Conservation (phyloP, 1,284 basidiomycete genomes). For the Naganishia liquefaciens region DNA sequence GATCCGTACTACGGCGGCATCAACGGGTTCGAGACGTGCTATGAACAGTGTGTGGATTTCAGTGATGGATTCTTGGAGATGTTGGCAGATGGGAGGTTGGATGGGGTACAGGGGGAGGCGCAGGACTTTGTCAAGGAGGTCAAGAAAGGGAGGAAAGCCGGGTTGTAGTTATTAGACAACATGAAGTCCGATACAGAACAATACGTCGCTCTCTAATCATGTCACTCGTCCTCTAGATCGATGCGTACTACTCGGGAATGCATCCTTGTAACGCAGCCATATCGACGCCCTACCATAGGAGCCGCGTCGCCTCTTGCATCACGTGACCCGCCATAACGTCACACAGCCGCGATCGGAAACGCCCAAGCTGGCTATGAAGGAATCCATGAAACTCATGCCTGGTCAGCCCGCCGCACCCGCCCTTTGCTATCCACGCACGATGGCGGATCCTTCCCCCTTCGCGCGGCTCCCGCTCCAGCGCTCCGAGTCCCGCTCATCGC, state of each 20-base stretch:
- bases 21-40: constrained; percentile 54
- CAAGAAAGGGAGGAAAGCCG: constrained; percentile 18
- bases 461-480: constrained; percentile 15
- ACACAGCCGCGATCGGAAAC: neutral
- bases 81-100: constrained; percentile 37
- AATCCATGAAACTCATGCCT: neutral
- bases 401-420: neutral
- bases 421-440: neutral
- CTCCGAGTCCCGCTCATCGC: constrained; percentile 18
- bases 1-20: constrained; percentile 56
- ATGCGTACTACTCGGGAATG: no score
- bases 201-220: neutral
- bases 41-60: constrained; percentile 54
- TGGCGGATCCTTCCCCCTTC: constrained; percentile 13
- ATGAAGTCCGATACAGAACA: neutral
- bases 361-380: neutral
- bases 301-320: neutral
- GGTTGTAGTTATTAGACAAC: constrained; percentile 2
- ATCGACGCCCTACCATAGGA: no score
- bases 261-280: no score
- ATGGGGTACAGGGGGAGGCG: constrained; percentile 3
- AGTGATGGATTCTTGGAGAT: constrained; percentile 50
- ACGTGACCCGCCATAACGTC: constrained; percentile 9
- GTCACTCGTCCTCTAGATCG: neutral
- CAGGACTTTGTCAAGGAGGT: constrained; percentile 15